A percentile compares a stretch with the other conserved stretches of the same genome.
phyloP scores from a whole-genome alignment of 208 protist genomes.

The Trypanosomatidae sp. region DNA sequence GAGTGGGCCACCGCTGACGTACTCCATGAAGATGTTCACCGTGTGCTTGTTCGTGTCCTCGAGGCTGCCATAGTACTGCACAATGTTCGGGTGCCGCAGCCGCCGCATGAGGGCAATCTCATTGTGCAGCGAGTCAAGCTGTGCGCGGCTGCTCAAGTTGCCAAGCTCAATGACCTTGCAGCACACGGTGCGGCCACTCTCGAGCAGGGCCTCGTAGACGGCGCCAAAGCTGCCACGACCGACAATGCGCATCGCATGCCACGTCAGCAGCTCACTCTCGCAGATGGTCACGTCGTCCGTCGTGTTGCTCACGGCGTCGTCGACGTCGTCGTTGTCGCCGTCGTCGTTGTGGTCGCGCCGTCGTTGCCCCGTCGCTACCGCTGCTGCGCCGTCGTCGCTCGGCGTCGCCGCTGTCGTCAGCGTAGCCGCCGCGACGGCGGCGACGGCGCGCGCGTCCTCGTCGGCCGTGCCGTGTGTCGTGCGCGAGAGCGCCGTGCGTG shows the following conservation, averaged over 20 bases:
- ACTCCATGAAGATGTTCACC: constrained; percentile 92
- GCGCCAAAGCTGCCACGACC: constrained; percentile 82
- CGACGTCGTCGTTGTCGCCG: constrained; percentile 27
- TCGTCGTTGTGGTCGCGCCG: too few relatives aligned
- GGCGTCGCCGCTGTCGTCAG: too few relatives aligned
- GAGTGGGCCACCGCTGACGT: constrained; percentile 69
- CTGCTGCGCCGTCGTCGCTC: too few relatives aligned
- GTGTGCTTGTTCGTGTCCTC: constrained; percentile 45
- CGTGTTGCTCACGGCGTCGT: constrained; percentile 2
- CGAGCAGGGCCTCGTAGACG: constrained; percentile 62
- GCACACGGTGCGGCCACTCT: constrained; percentile 61
- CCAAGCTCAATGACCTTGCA: constrained; percentile 80
- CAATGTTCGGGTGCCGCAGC: constrained; percentile 83
- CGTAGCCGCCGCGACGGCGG: too few relatives aligned
- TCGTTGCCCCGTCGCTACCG: too few relatives aligned
- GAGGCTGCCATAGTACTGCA: constrained; percentile 83
- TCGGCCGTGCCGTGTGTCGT: too few relatives aligned
- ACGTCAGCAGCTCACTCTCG: constrained; percentile 3
- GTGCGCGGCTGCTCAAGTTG: constrained; percentile 30
- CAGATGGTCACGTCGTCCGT: not conserved
- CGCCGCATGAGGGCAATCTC: constrained; percentile 77
- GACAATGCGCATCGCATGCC: constrained; percentile 55
- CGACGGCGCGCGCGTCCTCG: too few relatives aligned
- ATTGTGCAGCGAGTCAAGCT: constrained; percentile 71
- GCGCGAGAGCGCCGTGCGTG: too few relatives aligned